Conservation (phyloP, 306 rosid species). For the Cucumis hystrix region DNA sequence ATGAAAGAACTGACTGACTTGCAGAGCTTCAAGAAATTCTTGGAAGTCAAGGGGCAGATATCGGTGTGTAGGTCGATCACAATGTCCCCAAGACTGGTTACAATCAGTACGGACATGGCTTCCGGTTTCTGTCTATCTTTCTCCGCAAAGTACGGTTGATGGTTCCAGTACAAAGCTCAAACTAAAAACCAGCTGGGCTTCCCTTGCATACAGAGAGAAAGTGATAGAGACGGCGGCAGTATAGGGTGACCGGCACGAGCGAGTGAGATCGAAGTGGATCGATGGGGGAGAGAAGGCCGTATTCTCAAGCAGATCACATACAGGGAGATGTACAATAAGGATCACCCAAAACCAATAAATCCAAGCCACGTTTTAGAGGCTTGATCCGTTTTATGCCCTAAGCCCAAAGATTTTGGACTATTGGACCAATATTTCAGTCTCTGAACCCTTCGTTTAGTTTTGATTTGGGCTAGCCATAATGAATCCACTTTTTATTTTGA, state of each 20-base stretch:
- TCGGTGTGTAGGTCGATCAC: constrained; percentile 65
- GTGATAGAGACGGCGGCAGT: background rate
- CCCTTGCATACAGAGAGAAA: background rate
- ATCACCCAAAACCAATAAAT: background rate
- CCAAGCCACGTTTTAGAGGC: background rate
- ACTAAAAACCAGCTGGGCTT: background rate
- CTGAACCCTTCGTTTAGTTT: too few species aligned
- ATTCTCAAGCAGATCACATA: background rate
- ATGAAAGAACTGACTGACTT: constrained; percentile 25
- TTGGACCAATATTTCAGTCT: background rate
- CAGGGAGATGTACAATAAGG: background rate
- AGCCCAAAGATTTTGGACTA: background rate
- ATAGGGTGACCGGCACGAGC: background rate
- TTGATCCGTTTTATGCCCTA: background rate
- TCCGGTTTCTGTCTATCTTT: background rate
- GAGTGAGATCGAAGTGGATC: background rate
- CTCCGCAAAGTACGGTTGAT: background rate
- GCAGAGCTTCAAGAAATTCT: constrained; percentile 92
- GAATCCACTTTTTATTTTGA: too few species aligned
- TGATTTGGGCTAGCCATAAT: too few species aligned
- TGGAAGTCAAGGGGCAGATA: constrained; percentile 72
- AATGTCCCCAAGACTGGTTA: constrained; percentile 78
- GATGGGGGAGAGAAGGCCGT: background rate
- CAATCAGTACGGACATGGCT: constrained; percentile 71
- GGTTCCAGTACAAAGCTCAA: background rate